Conservation (phyloP, 768 basidiomycete species). For the Tephrocybe sp. region DNA sequence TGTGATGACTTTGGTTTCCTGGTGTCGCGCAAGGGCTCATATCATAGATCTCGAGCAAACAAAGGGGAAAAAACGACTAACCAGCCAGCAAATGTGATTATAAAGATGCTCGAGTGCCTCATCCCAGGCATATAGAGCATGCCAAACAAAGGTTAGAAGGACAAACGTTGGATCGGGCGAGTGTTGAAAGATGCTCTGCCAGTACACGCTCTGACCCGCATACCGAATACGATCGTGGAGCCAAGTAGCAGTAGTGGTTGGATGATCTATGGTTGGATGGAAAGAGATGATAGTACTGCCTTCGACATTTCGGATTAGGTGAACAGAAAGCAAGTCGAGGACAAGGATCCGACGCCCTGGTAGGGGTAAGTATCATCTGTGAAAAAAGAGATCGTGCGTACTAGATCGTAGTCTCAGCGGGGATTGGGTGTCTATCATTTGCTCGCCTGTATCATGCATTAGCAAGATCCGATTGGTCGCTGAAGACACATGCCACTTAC, state of each 20-base stretch:
- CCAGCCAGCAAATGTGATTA: slow-evolving; percentile 24
- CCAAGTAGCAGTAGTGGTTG: slow-evolving; percentile 40
- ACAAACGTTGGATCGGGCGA: slow-evolving; percentile 25
- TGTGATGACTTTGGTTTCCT: slow-evolving; percentile 49
- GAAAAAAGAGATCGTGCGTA: slow-evolving; percentile 13
- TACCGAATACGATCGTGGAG: slow-evolving; percentile 49
- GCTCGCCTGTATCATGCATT: slow-evolving; percentile 19
- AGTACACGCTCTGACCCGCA: slow-evolving; percentile 34
- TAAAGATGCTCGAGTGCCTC: slow-evolving; percentile 26
- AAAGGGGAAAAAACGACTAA: neutral
- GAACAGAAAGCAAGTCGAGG: slow-evolving; percentile 48
- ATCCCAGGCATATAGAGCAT: slow-evolving; percentile 27
- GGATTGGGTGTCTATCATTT: slow-evolving; percentile 40
- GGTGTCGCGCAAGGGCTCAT: neutral
- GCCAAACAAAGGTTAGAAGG: slow-evolving; percentile 25
- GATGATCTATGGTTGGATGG: slow-evolving; percentile 39
- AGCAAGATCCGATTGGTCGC: neutral
- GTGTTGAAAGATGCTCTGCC: slow-evolving; percentile 24
- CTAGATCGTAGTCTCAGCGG: slow-evolving; percentile 36
- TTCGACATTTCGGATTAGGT: slow-evolving; percentile 43
- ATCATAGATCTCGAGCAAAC: neutral
- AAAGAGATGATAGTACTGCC: slow-evolving; percentile 53
- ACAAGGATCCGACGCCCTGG: slow-evolving; percentile 34
- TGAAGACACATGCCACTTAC: slow-evolving; percentile 12
- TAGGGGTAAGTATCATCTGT: neutral